Percentiles rank a stretch among this genome's conserved stretches.
Conservation (phyloP, 768 basidiomycete genomes). For the Xerocomellus amylosporus region DNA sequence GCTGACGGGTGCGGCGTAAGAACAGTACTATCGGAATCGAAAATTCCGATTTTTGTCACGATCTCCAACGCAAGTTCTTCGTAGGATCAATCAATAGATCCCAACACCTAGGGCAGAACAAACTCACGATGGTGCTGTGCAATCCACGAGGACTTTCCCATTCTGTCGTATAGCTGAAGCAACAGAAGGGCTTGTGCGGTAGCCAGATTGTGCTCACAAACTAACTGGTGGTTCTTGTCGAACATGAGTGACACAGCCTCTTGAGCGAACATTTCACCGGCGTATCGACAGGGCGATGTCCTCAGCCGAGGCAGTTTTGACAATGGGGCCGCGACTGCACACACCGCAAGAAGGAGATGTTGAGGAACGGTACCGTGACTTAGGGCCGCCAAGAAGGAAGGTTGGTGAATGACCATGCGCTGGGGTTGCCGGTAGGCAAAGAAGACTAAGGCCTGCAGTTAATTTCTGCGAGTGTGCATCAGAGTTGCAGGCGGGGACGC, state of each 20-base stretch:
- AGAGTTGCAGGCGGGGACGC: slow-evolving; percentile 26
- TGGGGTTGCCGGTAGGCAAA: slow-evolving; percentile 81
- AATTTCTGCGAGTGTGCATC: background rate
- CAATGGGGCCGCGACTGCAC: slow-evolving; percentile 74
- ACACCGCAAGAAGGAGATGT: slow-evolving; percentile 70
- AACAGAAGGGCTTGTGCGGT: slow-evolving; percentile 76
- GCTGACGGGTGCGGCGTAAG: slow-evolving; percentile 57
- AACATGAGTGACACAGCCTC: slow-evolving; percentile 70
- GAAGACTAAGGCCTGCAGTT: slow-evolving; percentile 51
- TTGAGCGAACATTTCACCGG: slow-evolving; percentile 52
- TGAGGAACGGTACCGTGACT: slow-evolving; percentile 64
- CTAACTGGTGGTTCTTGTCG: slow-evolving; percentile 57
- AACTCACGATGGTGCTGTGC: slow-evolving; percentile 32
- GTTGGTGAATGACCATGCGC: slow-evolving; percentile 73
- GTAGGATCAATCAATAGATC: slow-evolving; percentile 12
- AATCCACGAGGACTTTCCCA: slow-evolving; percentile 37
- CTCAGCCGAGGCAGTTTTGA: slow-evolving; percentile 64
- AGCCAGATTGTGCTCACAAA: slow-evolving; percentile 60
- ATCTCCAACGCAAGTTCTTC: slow-evolving; percentile 65
- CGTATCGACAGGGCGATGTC: slow-evolving; percentile 51
- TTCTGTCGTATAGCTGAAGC: slow-evolving; percentile 64
- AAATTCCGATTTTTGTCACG: slow-evolving; percentile 63
- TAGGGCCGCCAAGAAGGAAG: slow-evolving; percentile 67
- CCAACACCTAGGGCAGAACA: background rate
- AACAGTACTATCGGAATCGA: slow-evolving; percentile 58